Evolutionary conservation across 2,329 filamentous ascomycete species (phyloP), one percentile per base, ranked within the genome.

Genomic region (Paramyrothecium sp.): DNA sequence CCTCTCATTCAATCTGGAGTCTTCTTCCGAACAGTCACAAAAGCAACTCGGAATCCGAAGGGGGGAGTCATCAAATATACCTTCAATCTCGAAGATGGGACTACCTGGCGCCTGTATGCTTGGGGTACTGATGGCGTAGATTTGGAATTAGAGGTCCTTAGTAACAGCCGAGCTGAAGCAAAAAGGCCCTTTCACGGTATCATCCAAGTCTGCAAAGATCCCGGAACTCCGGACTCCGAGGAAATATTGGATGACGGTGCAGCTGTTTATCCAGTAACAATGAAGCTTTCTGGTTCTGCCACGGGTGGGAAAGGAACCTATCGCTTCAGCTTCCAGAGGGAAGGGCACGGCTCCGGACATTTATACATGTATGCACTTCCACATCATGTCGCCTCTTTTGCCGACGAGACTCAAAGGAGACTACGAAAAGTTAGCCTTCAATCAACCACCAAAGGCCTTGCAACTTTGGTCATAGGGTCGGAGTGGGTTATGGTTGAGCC

Each of bases 301-400:
- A 73, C 75, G 48, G 86, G 83, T 2, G 75, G 76, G 0, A 76
- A 75, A 12, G 94, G 91, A 12, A 85, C 79, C 2, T 99, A 98
- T 70, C 85, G 76, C 0, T 84, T 98, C 57, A 75, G 76, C 0
- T 98, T 90, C 76, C 74, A 78, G n/a, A 94, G 91, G 67, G 81
- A 78, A 1, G 94, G 93, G 7, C 78, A 86, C 38, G 69, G 79
- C 17, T 72, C 75, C 7, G 77, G 83, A 17, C 82, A 78, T 58
- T 78, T 97, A 21, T 79, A 95, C 61, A 95, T 96, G 88, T 97
- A 90, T 70, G 91, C 90, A 17, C 77, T 99, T 51, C 92, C 93
- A 21, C 95, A 98, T 71, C 95, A 98, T 63, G 70, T 91, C 3
- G 78, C 86, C 33, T 92, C 90, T 0, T 93, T 98, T 59, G 85